Base-by-base conservation (phyloP, 73 alveolate genomes). In the Blepharisma japonicum region DNA sequence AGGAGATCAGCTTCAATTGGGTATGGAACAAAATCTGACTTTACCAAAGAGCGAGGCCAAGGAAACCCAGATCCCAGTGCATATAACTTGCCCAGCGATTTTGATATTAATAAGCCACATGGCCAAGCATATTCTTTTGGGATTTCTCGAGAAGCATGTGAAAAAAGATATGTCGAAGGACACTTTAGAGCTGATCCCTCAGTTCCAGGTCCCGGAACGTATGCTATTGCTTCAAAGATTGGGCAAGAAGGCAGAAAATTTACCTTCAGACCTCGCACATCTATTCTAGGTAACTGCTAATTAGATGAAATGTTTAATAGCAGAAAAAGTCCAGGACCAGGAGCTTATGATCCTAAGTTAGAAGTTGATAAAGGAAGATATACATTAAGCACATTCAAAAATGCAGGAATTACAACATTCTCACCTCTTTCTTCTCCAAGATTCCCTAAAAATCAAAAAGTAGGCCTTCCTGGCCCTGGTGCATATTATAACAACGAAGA, bases 171-270 rank as follows among this genome's bases (percentile, higher is more conserved):
- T 66, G 77, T 83, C 11, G 80, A 70, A 70, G 80, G 80, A 0
- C 80, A 70, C 5, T 70, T 70, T 45, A 8, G 14, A n/a, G 71
- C 66, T 45, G 80, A 70, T 5, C 90, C 90, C 39, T 42, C 78
- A 18, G 53, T 83, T 3, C 90, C 90, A 45, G 90, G 90, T 7
- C 90, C 90, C 14, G 90, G 90, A 7, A 23, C 78, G 9, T 83
- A 83, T 68, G 61, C 86, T 6, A 39, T 79, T 6, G 6, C 45
- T 7, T 27, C 49, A 25, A 27, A 48, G 7, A 6, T 83, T 38
- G 90, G 90, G 7, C 45, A 48, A 61, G 90, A 79, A 47, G 86
- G 87, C 8, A 56, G 81, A 32, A 83, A 83, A 66, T 83, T n/a
- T 46, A 55, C 81, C 25, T 32, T 83, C 11, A 23, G 74, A 32